Conservation (phyloP, 345 rosid genomes). For the Brassica nigra region DNA sequence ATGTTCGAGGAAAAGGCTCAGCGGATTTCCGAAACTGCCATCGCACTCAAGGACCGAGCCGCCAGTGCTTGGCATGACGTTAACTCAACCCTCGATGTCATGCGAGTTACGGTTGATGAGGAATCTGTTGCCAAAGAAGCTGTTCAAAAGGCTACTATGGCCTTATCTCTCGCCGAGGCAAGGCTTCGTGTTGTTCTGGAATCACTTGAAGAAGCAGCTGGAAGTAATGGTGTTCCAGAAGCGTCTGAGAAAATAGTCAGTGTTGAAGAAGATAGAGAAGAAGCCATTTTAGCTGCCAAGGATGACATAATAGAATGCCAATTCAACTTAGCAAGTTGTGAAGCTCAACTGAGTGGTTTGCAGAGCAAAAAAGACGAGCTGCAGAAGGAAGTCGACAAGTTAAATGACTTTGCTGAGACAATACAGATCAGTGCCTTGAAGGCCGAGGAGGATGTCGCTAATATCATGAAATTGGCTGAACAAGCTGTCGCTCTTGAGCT, state of each 20-base stretch:
- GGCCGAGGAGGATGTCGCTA: constrained; percentile 91
- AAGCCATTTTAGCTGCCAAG: constrained; percentile 50
- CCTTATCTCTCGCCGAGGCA: constrained; percentile 85
- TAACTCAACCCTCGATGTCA: constrained; percentile 51
- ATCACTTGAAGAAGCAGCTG: constrained; percentile 46
- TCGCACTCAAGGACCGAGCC: constrained; percentile 81
- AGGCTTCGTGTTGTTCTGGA: constrained; percentile 70
- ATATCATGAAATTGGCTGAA: constrained; percentile 91
- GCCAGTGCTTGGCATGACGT: constrained; percentile 64
- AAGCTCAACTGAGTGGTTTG: constrained; percentile 57
- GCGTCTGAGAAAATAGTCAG: not conserved
- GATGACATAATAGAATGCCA: constrained; percentile 66
- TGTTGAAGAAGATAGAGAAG: constrained; percentile 38
- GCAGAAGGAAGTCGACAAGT: constrained; percentile 70
- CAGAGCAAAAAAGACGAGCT: constrained; percentile 66
- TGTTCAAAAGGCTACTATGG: constrained; percentile 75
- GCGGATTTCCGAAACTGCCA: constrained; percentile 77
- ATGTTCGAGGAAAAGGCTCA: constrained; percentile 95
- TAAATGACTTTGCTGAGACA: constrained; percentile 71
- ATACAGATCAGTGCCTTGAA: constrained; percentile 69
- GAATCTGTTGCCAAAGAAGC: constrained; percentile 75
- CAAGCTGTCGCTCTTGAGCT: constrained; percentile 94
- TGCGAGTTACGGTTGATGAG: constrained; percentile 65
- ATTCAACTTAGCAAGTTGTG: constrained; percentile 53
- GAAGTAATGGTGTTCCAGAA: constrained; percentile 35